phyloP scores from a whole-genome alignment of 2,329 filamentous ascomycete species.

The Parascedosporium putredinis region DNA sequence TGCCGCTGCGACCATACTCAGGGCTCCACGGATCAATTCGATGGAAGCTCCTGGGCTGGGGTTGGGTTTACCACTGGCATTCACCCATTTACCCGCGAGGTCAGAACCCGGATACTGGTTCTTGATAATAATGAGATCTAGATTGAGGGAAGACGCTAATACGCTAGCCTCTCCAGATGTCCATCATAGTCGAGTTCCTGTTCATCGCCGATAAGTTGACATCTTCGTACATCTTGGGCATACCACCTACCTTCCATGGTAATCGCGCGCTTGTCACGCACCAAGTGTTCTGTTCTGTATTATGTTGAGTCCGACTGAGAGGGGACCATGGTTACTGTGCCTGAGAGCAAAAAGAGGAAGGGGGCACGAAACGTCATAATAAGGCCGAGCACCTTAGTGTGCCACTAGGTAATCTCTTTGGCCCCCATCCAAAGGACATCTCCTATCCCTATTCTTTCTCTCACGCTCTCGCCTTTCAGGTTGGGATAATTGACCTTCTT shows the following conservation, averaged over 20 bases:
- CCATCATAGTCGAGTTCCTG: no score
- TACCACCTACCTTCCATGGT: no score
- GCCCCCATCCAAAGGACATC: background rate
- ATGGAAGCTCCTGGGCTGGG: no score
- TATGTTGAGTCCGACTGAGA: no score
- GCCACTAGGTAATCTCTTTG: background rate
- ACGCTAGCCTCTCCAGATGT: no score
- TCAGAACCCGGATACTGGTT: conserved; percentile 3
- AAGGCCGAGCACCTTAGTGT: background rate
- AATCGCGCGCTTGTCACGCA: background rate
- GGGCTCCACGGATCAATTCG: conserved; percentile 1
- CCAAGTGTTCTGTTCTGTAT: background rate
- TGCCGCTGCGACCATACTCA: background rate
- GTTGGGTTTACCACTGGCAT: no score
- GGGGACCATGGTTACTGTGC: background rate
- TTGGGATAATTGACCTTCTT: no score
- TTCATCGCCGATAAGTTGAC: no score
- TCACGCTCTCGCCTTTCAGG: no score
- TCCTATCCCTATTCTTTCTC: background rate
- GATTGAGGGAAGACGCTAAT: background rate
- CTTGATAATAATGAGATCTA: no score
- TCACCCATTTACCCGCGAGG: background rate
- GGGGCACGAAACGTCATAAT: conserved; percentile 3
- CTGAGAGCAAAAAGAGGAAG: background rate
- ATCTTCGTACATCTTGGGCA: no score